Evolutionary conservation across 306 rosid species (phyloP), one percentile per base, ranked within the genome.

Genomic region (Glycine tomentella): DNA sequence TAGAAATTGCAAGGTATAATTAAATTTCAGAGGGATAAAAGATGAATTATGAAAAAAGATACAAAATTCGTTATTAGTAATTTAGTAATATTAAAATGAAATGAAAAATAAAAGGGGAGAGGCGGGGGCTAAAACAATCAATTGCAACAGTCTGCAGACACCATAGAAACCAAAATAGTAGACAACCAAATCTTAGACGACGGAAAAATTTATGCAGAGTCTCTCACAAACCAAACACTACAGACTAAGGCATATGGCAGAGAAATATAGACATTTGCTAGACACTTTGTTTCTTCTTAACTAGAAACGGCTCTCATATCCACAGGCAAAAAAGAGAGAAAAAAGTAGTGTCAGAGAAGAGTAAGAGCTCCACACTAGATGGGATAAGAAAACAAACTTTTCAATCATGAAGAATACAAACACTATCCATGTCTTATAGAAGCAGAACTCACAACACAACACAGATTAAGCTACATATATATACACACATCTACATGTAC

Each of bases 401-500:
- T 33, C 62, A 81, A 71, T 51, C 31, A 25, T 25, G 31, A 25
- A 25, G 31, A 36, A 72, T 38, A 81, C 34, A 81, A 38, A 62
- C 20, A 74, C 13, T 13, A 40, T 64, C 42, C 61, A 64, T 50
- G 38, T 38, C 50, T 16, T 40, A 44, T 9, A 25, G 31, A 52
- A 14, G 36, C 71, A 80, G 45, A 79, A 79, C 66, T 80, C 79
- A 64, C 67, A 44, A 70, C 14, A 72, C 44, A 77, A 57, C 34
- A 78, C 11, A 69, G 53, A 75, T 13, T 8, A 83, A 63, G 65
- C 72, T 45, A 83, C 45, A 69, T 3, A 53, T 15, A 52, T 15
- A 15, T n/a, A 17, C 34, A 15, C n/a, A 17, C 34, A 25, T 38
- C 10, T 4, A 20, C 3, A 69, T 9, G 62, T 7, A 44, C 5